These are phyloP conservation scores for Podila verticillata DNA, from an alignment of 192 early-diverging fungal genomes.

Conservation along the genomic window DNA sequence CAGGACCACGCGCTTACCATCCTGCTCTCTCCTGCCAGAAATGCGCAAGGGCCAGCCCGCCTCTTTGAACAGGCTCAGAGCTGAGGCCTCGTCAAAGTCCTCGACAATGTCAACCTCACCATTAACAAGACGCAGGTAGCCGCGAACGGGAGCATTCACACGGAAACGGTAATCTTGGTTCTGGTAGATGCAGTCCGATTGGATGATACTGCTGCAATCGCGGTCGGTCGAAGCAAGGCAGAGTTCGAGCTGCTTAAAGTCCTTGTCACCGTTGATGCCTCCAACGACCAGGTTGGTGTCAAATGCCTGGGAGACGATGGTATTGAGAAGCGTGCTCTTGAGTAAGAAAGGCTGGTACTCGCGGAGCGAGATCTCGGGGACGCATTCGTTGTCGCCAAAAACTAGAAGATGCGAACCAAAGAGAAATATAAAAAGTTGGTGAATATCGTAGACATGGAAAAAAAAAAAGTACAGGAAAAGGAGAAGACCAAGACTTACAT, in stretches of 20 bases:
- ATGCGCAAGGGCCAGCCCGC: too few species aligned
- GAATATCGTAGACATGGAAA: too few species aligned
- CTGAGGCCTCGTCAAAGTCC: background rate
- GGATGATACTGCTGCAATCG: background rate
- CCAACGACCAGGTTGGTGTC: conserved; percentile 5
- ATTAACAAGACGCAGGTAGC: conserved; percentile 3
- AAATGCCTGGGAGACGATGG: background rate
- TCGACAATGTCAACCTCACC: background rate
- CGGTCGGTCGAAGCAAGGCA: conserved; percentile 13
- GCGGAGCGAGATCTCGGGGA: background rate
- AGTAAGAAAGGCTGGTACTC: conserved; percentile 17
- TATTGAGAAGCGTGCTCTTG: conserved; percentile 3
- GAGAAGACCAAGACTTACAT: too few species aligned
- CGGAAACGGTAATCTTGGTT: conserved; percentile 21
- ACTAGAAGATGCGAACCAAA: too few species aligned
- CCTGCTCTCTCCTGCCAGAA: too few species aligned
- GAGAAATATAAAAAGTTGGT: too few species aligned
- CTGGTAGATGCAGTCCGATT: conserved; percentile 14
- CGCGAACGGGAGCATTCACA: background rate
- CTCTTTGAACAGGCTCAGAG: conserved; percentile 3
- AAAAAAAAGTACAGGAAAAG: too few species aligned
- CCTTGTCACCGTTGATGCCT: conserved; percentile 1
- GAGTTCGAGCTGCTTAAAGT: conserved; percentile 4
- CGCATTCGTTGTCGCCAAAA: too few species aligned
- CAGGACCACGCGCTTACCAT: too few species aligned